Conservation (phyloP, 2,329 filamentous ascomycete species). For the Epichloe amarillans region DNA sequence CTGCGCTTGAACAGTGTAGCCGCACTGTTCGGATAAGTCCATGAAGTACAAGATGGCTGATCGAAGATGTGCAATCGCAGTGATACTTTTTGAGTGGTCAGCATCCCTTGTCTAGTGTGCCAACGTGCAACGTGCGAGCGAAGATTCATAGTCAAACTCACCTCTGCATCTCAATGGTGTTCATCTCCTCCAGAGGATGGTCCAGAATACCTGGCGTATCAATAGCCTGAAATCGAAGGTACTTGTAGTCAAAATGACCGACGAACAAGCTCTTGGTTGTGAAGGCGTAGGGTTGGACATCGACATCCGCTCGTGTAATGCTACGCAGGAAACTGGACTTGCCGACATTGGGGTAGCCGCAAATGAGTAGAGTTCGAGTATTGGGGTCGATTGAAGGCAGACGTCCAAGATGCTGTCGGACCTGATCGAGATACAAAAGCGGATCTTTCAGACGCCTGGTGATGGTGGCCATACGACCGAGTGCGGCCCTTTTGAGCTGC, state of each 20-base stretch:
- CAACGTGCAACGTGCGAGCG: neutral
- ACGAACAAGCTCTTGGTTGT: conserved; percentile 96
- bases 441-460: conserved; percentile 91
- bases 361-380: conserved; percentile 88
- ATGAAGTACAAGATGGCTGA: conserved; percentile 97
- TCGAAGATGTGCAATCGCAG: conserved; percentile 89
- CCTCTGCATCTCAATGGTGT: conserved; percentile 95
- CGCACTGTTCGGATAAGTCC: conserved; percentile 93
- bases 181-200: conserved; percentile 97
- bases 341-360: conserved; percentile 94
- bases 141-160: conserved; percentile 1
- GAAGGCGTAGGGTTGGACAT: conserved; percentile 96
- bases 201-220: conserved; percentile 98
- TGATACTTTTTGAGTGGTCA: conserved; percentile 49
- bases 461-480: conserved; percentile 97
- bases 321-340: conserved; percentile 93
- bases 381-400: conserved; percentile 97
- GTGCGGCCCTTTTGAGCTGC: conserved; percentile 92
- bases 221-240: conserved; percentile 54
- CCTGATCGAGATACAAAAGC: conserved; percentile 84
- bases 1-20: conserved; percentile 85
- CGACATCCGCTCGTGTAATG: conserved; percentile 87
- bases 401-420: conserved; percentile 87
- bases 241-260: conserved; percentile 93
- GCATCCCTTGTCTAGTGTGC: neutral